Conservation (phyloP, 176 grass and related monocot species). For the Triticum urartu region DNA sequence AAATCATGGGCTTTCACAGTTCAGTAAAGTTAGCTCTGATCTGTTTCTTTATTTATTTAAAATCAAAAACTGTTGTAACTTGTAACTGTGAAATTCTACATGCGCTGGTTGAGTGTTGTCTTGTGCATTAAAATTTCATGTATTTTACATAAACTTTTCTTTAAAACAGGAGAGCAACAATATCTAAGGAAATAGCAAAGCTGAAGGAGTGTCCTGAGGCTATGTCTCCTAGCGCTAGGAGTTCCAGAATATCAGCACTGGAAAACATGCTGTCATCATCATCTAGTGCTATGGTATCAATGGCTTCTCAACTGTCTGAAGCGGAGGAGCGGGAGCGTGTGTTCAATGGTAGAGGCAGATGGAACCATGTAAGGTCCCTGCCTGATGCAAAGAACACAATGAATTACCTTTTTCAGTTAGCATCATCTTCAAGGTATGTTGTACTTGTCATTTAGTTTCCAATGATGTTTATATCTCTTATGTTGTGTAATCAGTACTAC, state of each 20-base stretch:
- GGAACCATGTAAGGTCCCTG: slow-evolving; percentile 82
- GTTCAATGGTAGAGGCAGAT: slow-evolving; percentile 73
- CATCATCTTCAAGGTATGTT: slow-evolving; percentile 75
- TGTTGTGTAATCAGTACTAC: background rate
- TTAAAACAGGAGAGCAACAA: slow-evolving; percentile 59
- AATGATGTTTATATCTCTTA: background rate
- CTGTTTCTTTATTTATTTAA: background rate
- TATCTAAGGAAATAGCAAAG: slow-evolving; percentile 90
- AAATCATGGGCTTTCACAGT: background rate
- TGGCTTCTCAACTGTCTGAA: slow-evolving; percentile 92
- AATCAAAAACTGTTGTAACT: background rate
- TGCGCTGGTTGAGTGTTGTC: background rate
- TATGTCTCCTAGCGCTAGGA: slow-evolving; percentile 96
- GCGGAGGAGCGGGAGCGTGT: slow-evolving; percentile 79
- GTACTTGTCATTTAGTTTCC: background rate
- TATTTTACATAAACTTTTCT: background rate
- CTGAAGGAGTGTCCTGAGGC: slow-evolving; percentile 86
- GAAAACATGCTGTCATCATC: slow-evolving; percentile 91
- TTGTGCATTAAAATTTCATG: background rate
- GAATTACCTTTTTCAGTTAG: slow-evolving; percentile 83
- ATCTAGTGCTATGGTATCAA: slow-evolving; percentile 75
- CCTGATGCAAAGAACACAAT: slow-evolving; percentile 79
- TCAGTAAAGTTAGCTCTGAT: slow-evolving; percentile 4
- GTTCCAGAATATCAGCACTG: slow-evolving; percentile 89
- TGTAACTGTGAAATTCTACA: slow-evolving; percentile 3